Evolutionary conservation across 306 rosid species (phyloP).

Genomic region (Prunus fruticosa): DNA sequence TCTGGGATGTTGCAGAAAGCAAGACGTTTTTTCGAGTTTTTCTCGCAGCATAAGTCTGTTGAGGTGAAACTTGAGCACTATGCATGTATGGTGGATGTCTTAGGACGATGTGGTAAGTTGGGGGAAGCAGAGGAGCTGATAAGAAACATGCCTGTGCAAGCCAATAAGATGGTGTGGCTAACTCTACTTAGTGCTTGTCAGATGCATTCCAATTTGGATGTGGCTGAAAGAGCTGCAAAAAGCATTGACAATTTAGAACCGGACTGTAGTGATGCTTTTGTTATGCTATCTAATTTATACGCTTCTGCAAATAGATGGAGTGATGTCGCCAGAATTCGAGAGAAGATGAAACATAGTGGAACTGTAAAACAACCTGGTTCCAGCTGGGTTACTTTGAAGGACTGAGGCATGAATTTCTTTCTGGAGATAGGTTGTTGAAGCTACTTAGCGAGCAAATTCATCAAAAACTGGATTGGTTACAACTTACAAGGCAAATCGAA

Average conservation of each 20-base stretch:
- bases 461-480: constrained; percentile 58
- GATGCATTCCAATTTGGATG: constrained; percentile 55
- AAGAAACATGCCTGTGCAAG: constrained; percentile 54
- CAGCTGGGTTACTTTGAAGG: constrained; percentile 67
- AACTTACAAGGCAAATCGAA: constrained; percentile 59
- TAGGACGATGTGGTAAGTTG: constrained; percentile 70
- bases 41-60: constrained; percentile 30
- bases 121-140: constrained; percentile 72
- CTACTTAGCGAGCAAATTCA: constrained; percentile 41
- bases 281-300: constrained; percentile 69
- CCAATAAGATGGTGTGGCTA: constrained; percentile 63
- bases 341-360: constrained; percentile 56
- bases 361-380: constrained; percentile 75
- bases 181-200: constrained; percentile 67
- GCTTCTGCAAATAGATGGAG: constrained; percentile 73
- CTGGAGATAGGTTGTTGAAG: constrained; percentile 54
- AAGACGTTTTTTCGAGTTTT: constrained; percentile 51
- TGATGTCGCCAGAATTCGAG: constrained; percentile 57
- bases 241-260: constrained; percentile 53
- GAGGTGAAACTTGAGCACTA: constrained; percentile 67
- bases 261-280: constrained; percentile 59
- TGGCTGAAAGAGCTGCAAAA: constrained; percentile 69
- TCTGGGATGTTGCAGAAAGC: constrained; percentile 77
- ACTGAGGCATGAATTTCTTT: constrained; percentile 50
- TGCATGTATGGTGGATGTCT: constrained; percentile 71